Base-by-base conservation (phyloP, 176 grass and related monocot species). In the Aegilops bicornis region DNA sequence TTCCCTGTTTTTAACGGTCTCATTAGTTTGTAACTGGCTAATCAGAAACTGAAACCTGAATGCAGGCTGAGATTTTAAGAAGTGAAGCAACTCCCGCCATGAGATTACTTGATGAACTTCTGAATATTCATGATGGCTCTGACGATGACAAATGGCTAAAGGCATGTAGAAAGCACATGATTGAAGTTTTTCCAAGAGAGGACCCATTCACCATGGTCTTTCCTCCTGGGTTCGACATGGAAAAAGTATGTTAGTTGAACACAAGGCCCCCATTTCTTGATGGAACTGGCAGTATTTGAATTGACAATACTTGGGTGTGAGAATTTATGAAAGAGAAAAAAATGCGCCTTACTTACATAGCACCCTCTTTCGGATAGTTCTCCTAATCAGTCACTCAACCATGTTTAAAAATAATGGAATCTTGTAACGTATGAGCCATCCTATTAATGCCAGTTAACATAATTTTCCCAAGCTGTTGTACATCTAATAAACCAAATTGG, bases 31-130 rank as follows among this genome's bases (percentile, higher is more conserved):
- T 39, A 61, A 87, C 76, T 64, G 6, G 25, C 67, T 86, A 74
- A 74, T 83, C 29, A 15, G 59, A 74, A 86, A 79, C 22, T 31
- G 42, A 62, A 90, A 83, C 58, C 17, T 89, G 31, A 83, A 89
- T 73, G 23, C 69, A 98, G 96, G 88, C 82, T 25, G 96, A 98
- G 87, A 98, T 98, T 81, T 87, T 98, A 79, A 98, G 90, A 88
- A 92, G 93, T 60, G 89, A 95, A 83, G 91, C 93, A 84, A 92
- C 91, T 91, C 93, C 96, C 81, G 76, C 93, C 66, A 98, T 98
- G 96, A 84, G 84, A 78, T 87, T 98, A 83, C 88, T 98, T 43
- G 93, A 98, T 82, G 91, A 98, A 52, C 93, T 98, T 72, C 77
- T 98, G 82, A 95, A 95, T 84, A 88, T 98, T 72, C 93, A 95